A percentile compares a stretch with the other conserved stretches of the same genome.
Conservation (phyloP, 208 protist species). For the Tritrichomonas musculus region DNA sequence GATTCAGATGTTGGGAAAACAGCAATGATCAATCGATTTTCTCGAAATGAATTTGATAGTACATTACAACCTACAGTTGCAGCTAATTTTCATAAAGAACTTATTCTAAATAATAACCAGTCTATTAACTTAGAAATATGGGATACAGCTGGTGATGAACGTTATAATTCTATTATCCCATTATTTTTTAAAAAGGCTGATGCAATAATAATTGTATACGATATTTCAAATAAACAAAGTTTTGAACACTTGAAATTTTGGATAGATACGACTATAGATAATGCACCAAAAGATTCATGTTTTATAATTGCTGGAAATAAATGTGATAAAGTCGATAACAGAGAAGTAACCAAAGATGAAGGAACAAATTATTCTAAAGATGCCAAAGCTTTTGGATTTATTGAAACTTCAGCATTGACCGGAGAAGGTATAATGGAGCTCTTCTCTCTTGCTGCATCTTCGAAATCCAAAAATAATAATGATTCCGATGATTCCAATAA, state of each 20-base stretch:
- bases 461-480: too few relatives aligned
- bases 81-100: background rate
- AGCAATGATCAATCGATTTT: too few relatives aligned
- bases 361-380: background rate
- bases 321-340: background rate
- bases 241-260: background rate
- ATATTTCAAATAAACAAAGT: background rate
- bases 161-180: background rate
- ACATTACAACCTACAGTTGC: background rate
- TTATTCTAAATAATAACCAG: background rate
- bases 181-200: background rate
- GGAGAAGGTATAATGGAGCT: background rate
- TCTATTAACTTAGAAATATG: background rate
- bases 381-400: background rate
- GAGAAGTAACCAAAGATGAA: background rate
- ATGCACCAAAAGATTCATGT: background rate
- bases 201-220: background rate
- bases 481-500: too few relatives aligned
- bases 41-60: too few relatives aligned
- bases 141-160: slow-evolving; percentile 29
- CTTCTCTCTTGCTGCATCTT: background rate
- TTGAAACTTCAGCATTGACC: background rate
- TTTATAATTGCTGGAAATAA: slow-evolving; percentile 17
- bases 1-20: too few relatives aligned
- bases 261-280: background rate